phyloP scores from a whole-genome alignment of 495 filamentous ascomycete species.

The Aspergillus ostianus region DNA sequence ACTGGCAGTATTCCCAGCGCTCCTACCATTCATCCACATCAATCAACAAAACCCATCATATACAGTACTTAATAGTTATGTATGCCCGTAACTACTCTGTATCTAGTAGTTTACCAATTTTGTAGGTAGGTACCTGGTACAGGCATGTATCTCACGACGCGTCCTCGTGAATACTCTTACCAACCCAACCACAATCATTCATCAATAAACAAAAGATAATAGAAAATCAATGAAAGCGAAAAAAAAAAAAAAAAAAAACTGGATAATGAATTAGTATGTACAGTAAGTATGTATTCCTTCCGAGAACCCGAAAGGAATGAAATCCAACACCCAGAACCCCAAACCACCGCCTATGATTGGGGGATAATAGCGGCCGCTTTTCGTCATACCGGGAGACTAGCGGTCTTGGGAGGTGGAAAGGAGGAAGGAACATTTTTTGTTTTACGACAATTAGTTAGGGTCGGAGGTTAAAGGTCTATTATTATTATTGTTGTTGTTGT shows the following conservation, averaged over 20 bases:
- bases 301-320: not conserved
- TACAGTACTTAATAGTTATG: no score
- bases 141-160: not conserved
- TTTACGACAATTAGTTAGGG: not conserved
- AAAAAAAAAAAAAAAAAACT: not conserved
- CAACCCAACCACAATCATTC: not conserved
- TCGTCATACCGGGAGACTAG: constrained; percentile 7
- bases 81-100: not conserved
- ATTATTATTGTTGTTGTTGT: no score
- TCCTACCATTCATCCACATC: not conserved
- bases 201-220: not conserved
- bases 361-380: not conserved
- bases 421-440: not conserved
- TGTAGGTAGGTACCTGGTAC: no score
- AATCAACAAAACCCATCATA: not conserved
- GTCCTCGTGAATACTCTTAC: not conserved
- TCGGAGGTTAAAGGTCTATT: not conserved
- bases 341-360: constrained; percentile 1
- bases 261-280: not conserved
- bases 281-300: not conserved
- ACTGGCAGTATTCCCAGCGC: no score
- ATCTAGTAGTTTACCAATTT: no score
- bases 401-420: not conserved
- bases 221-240: no score
- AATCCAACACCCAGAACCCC: constrained; percentile 1